Evolutionary conservation across 306 rosid genomes (phyloP).

Genomic region (Begonia peltatifolia): DNA sequence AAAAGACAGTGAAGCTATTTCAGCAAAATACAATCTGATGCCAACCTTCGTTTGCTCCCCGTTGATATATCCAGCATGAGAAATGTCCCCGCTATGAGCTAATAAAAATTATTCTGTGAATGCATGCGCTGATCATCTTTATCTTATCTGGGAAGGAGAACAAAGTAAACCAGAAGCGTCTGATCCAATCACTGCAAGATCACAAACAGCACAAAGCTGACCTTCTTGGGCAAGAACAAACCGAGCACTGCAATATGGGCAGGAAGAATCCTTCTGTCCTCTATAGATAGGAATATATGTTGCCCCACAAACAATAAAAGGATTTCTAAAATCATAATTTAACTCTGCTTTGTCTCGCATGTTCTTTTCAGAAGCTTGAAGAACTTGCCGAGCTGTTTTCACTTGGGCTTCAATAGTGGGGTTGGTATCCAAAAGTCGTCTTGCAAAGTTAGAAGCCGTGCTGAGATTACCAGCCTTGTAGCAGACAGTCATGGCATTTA

Average conservation of each 20-base stretch:
- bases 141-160: slow-evolving; percentile 54
- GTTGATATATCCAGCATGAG: background rate
- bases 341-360: slow-evolving; percentile 60
- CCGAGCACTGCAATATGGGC: slow-evolving; percentile 73
- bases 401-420: slow-evolving; percentile 67
- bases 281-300: slow-evolving; percentile 76
- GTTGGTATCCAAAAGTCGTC: slow-evolving; percentile 73
- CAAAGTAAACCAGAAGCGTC: slow-evolving; percentile 85
- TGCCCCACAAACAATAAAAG: slow-evolving; percentile 73
- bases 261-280: slow-evolving; percentile 69
- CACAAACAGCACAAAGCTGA: slow-evolving; percentile 63
- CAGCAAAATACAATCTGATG: background rate
- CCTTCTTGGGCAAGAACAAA: slow-evolving; percentile 66
- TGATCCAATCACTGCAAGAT: slow-evolving; percentile 55
- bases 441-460: slow-evolving; percentile 69
- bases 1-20: background rate
- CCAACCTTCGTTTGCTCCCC: background rate
- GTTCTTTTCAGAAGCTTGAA: slow-evolving; percentile 71
- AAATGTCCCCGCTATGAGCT: background rate
- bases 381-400: slow-evolving; percentile 72
- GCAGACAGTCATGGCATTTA: slow-evolving; percentile 72
- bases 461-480: slow-evolving; percentile 62
- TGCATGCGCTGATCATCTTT: slow-evolving; percentile 14
- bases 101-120: background rate
- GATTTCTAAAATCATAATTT: slow-evolving; percentile 72